Base-by-base conservation (phyloP, 1,139 yeast genomes). In the Hemisphaericaspora xylanilytica region DNA sequence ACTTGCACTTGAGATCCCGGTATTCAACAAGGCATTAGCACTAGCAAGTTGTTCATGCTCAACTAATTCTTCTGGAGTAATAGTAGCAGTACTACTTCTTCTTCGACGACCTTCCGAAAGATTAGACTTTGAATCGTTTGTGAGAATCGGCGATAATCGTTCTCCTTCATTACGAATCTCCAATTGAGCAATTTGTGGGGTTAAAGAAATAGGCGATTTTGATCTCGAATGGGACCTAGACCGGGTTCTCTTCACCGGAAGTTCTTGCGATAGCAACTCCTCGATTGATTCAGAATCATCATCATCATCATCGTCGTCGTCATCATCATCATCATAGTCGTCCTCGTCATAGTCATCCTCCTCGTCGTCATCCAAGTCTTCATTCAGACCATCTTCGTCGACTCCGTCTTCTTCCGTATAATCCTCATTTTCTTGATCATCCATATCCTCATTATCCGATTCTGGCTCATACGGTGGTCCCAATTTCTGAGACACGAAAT, bases 401-500 rank as follows among this genome's bases (percentile, higher is more conserved):
- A 40, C 43, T 7, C 46, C 48, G 4, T 44, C 47, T 5, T 48
- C 51, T 13, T 49, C 47, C 5, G 39, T 40, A 2, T 45, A 43
- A 1, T 44, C 52, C 0, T 48, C 48, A 0, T 49, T 48, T 4
- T 47, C 44, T 4, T 38, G 44, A 1, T 46, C 48, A 3, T 44
- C 53, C 6, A 46, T 48, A 3, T 45, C 49, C 1, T 50, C 59
- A 4, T 52, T 56, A 2, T 53, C 62, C 4, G 53, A 61, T 14
- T 53, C 58, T 2, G 45, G 52, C 11, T 44, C 49, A 13, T 41
- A 45, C 1, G 63, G 63, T 22, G 49, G 50, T 6, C 65, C 65
- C 9, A 60, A 46, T 37, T 55, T 57, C 37, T 59, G 49, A 43
- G 50, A 45, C 16, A 59, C 62, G 39, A 55, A 51, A 36, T 57